Evolutionary conservation across 805 yeast species (phyloP), one percentile per base, ranked within the genome.

Genomic region (Grigorovia humatica): DNA sequence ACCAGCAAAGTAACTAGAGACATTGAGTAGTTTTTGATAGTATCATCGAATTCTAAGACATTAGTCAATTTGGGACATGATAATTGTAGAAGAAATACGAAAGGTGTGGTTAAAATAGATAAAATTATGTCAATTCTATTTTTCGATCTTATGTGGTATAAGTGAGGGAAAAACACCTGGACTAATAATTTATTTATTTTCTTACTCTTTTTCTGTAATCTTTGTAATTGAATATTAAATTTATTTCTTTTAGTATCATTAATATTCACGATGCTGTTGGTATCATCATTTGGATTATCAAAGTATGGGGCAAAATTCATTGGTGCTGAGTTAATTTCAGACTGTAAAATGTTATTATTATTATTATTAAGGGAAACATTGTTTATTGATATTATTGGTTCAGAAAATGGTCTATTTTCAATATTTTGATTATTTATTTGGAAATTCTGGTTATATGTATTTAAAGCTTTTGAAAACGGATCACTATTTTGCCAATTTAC

Each of bases 11-110:
- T 63, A 12, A 54, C 47, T 11, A 52, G 54, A 32, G 63, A 52
- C 9, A 62, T 48, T 4, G 54, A 11, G 43, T 58, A 60, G 9
- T 62, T 57, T n/a, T 57, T 51, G 2, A 53, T 47, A 13, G 59
- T 59, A 42, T 61, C 61, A 42, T 62, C 62, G 46, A 59, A 65
- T 11, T 63, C 64, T 8, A 59, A 27, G 9, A 63, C 48, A n/a
- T 63, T 59, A 13, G 59, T 60, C 19, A 58, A 53, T 40, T 59
- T 55, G 1, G 77, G 77, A 41, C 73, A 62, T 12, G 73, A 66
- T 12, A 71, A 43, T 46, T 68, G 62, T 5, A 72, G 54, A 1
- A 68, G 9, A 2, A 71, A 51, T 1, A 70, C 63, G 23, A 69
- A 60, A 13, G 75, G 75, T 4, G 66, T 55, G 12, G 70, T 68